Conservation (phyloP, 768 basidiomycete species). For the Dictyophora rubrovolvata region DNA sequence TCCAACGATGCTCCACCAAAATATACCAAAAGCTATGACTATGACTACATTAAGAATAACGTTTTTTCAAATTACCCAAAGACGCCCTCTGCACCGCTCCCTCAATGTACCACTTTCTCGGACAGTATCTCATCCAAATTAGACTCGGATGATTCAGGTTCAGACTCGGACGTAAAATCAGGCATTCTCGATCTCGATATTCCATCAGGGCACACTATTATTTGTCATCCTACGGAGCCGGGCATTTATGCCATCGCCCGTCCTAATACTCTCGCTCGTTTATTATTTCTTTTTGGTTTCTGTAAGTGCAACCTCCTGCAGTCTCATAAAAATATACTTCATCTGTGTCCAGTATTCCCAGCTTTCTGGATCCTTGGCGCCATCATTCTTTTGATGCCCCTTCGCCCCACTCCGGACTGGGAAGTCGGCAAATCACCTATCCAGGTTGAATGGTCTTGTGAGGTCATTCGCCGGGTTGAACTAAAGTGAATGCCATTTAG, state of each 20-base stretch:
- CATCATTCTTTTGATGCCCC: background rate
- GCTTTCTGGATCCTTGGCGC: slow-evolving; percentile 4
- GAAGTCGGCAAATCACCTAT: background rate
- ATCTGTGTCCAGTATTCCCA: background rate
- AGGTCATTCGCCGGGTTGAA: slow-evolving; percentile 4
- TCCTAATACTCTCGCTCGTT: slow-evolving; percentile 4
- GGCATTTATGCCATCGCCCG: background rate
- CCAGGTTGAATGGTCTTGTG: background rate
- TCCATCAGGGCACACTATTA: background rate
- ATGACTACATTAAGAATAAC: background rate
- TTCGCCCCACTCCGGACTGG: slow-evolving; percentile 6
- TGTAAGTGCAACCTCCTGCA: background rate
- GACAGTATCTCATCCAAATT: background rate
- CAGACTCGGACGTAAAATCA: background rate
- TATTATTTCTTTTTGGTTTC: slow-evolving; percentile 6
- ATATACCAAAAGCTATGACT: background rate
- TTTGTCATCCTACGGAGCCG: background rate
- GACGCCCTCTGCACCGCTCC: background rate
- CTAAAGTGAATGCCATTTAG: slow-evolving; percentile 1
- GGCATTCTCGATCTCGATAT: background rate
- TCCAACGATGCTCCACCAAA: background rate
- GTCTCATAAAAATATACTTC: background rate
- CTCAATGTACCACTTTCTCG: background rate
- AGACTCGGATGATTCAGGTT: background rate
- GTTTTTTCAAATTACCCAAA: background rate